These are phyloP conservation scores for Neurospora tetraspora DNA, from an alignment of 495 filamentous ascomycete genomes.

Conservation along the genomic window DNA sequence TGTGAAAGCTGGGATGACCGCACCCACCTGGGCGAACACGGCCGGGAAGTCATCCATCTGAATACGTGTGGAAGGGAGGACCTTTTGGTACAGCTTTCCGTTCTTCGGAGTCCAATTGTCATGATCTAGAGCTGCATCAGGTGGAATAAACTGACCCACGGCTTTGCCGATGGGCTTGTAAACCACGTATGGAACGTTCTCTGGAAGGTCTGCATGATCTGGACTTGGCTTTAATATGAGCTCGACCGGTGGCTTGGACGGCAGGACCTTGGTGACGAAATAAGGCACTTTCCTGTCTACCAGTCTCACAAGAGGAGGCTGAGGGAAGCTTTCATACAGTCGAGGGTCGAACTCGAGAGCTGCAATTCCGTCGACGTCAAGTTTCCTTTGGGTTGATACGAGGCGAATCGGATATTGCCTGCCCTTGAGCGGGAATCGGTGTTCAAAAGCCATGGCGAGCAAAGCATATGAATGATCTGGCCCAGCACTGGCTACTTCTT, in stretches of 20 bases:
- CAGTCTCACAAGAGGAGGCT: constrained; percentile 24
- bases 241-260: constrained; percentile 26
- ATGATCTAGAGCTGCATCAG: constrained; percentile 5
- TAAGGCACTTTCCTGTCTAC: constrained; percentile 16
- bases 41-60: constrained; percentile 47
- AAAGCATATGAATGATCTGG: constrained; percentile 36
- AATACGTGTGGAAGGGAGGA: constrained; percentile 25
- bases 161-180: constrained; percentile 29
- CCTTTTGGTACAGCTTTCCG: constrained; percentile 21
- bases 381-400: constrained; percentile 7
- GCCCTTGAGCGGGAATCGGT: constrained; percentile 22
- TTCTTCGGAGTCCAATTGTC: not conserved
- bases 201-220: constrained; percentile 19
- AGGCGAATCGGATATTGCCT: constrained; percentile 33
- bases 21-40: constrained; percentile 51
- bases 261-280: constrained; percentile 22
- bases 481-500: constrained; percentile 13
- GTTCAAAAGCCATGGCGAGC: constrained; percentile 39
- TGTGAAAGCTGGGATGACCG: constrained; percentile 66
- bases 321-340: constrained; percentile 1
- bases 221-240: constrained; percentile 11
- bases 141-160: constrained; percentile 47
- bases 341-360: constrained; percentile 4
- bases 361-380: constrained; percentile 9
- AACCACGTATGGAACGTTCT: constrained; percentile 38